phyloP scores from a whole-genome alignment of 306 rosid species.

The Sindora glabra region DNA sequence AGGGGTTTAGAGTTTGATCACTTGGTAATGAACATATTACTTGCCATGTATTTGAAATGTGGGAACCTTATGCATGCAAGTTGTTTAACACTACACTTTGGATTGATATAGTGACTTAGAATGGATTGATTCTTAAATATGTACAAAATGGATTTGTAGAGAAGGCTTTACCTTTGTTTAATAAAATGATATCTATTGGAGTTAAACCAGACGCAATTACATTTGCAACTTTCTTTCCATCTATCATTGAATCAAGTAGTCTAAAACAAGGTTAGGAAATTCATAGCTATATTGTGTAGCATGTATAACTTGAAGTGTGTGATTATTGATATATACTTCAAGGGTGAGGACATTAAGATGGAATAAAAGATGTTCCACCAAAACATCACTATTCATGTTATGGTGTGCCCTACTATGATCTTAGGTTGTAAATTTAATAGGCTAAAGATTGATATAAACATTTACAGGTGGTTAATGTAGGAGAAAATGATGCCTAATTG shows the following conservation, averaged over 20 bases:
- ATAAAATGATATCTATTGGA: conserved; percentile 46
- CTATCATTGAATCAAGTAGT: conserved; percentile 37
- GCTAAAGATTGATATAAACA: conserved; percentile 37
- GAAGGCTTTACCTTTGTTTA: conserved; percentile 44
- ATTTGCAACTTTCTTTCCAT: conserved; percentile 71
- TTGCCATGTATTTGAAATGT: conserved; percentile 60
- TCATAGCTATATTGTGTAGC: conserved; percentile 54
- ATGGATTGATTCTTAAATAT: conserved; percentile 60
- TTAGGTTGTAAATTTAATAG: conserved; percentile 66
- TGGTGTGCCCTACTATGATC: conserved; percentile 62
- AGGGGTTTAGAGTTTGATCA: conserved; percentile 54
- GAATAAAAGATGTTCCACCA: conserved; percentile 42
- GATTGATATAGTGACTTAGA: conserved; percentile 63
- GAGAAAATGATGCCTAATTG: conserved; percentile 57
- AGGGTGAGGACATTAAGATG: conserved; percentile 48
- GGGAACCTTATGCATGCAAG: conserved; percentile 38
- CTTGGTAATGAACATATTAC: conserved; percentile 48
- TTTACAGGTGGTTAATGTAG: conserved; percentile 49
- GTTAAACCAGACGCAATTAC: conserved; percentile 57
- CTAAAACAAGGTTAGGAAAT: conserved; percentile 50
- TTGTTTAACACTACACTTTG: conserved; percentile 39
- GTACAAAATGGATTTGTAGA: conserved; percentile 58
- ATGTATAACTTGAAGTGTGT: conserved; percentile 53
- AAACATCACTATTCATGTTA: conserved; percentile 42
- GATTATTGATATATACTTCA: conserved; percentile 50